A percentile compares a stretch with the other conserved stretches of the same genome.
Evolutionary conservation across 2,329 filamentous ascomycete genomes (phyloP).

Genomic region (Mollisiaceae sp.): DNA sequence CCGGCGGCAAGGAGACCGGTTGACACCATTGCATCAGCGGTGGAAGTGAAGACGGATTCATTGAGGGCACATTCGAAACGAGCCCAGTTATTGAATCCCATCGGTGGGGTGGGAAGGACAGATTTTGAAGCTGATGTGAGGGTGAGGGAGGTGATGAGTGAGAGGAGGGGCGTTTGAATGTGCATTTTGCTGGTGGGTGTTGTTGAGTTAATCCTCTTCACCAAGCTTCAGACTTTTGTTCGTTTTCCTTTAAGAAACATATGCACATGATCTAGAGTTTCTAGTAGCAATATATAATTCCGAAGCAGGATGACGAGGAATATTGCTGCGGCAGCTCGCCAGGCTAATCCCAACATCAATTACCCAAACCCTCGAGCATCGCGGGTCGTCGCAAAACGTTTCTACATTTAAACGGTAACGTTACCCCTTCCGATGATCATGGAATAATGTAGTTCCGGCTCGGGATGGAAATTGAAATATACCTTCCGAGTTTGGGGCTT

Average conservation of each 20-base stretch:
- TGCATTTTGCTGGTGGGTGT: neutral
- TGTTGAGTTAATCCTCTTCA: neutral
- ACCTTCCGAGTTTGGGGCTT: neutral
- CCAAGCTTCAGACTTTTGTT: neutral
- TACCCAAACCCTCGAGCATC: slow-evolving; percentile 2
- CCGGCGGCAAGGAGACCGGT: slow-evolving; percentile 56
- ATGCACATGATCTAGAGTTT: neutral
- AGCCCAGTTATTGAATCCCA: slow-evolving; percentile 55
- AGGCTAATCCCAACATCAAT: neutral
- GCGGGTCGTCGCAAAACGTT: neutral
- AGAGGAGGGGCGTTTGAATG: neutral
- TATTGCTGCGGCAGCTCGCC: neutral
- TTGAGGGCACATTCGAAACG: slow-evolving; percentile 54
- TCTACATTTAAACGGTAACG: neutral
- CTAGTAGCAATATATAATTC: neutral
- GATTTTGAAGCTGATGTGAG: neutral
- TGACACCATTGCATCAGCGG: slow-evolving; percentile 53
- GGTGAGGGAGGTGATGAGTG: slow-evolving; percentile 1
- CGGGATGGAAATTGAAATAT: neutral
- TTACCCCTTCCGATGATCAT: neutral
- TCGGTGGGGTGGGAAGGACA: neutral
- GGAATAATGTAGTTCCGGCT: neutral
- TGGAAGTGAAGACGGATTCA: slow-evolving; percentile 53
- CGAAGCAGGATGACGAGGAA: neutral
- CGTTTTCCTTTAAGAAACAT: neutral